These are phyloP conservation scores for Phytophthora hibernalis DNA, from an alignment of 352 stramenopile genomes.

Conservation along the genomic window DNA sequence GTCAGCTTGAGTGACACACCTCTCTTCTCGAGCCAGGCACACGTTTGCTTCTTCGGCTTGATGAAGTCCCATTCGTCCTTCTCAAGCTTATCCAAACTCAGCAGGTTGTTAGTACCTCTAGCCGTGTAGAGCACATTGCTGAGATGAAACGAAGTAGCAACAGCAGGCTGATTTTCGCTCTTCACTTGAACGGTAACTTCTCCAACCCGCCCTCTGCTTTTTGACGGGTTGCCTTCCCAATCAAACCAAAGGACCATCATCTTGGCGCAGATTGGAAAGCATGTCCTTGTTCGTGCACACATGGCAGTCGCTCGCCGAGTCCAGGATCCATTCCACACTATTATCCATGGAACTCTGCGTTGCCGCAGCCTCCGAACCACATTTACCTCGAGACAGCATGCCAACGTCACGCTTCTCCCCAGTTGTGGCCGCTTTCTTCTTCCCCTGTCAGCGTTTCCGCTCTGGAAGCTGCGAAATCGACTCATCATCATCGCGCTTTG, in stretches of 20 bases:
- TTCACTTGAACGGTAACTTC: neutral
- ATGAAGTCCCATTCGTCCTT: constrained; percentile 2
- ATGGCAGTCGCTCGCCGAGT: neutral
- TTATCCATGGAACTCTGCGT: constrained; percentile 7
- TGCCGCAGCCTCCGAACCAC: neutral
- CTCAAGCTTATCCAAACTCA: neutral
- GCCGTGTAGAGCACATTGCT: neutral
- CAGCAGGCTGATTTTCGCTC: neutral
- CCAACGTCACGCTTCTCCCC: too few species aligned
- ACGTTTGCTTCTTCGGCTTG: neutral
- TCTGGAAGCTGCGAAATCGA: too few species aligned
- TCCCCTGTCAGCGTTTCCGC: too few species aligned
- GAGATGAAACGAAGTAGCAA: neutral
- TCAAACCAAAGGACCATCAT: constrained; percentile 16
- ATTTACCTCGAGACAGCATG: neutral
- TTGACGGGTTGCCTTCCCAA: constrained; percentile 9
- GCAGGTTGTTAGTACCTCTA: constrained; percentile 1
- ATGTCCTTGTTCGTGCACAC: constrained; percentile 1
- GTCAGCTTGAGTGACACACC: neutral
- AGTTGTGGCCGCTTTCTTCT: too few species aligned
- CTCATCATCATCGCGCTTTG: too few species aligned
- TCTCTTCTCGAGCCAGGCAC: neutral
- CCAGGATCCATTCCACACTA: neutral
- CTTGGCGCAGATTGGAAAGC: constrained; percentile 1
- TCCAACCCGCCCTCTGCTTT: neutral